Percentiles rank a stretch among this genome's conserved stretches.
These are phyloP conservation scores for Kazachstania sp. DNA, from an alignment of 1,139 yeast species.

Conservation along the genomic window DNA sequence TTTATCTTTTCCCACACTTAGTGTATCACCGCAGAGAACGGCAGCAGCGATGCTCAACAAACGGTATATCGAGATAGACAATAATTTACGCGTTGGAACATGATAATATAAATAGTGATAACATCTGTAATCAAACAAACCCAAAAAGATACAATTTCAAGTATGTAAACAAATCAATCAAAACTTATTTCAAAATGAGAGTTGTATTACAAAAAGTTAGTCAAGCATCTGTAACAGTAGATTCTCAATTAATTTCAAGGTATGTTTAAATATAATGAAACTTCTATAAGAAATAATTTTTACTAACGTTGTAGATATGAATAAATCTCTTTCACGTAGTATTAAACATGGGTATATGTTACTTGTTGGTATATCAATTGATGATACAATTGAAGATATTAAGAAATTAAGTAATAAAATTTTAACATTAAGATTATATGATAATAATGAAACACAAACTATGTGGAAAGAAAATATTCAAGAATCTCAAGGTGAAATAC, in stretches of 20 bases:
- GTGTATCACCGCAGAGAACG: too few species aligned
- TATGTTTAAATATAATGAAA: slow-evolving; percentile 32
- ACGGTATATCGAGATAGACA: too few species aligned
- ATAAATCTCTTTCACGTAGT: slow-evolving; percentile 24
- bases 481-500: slow-evolving; percentile 50
- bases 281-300: not conserved
- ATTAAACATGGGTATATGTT: slow-evolving; percentile 70
- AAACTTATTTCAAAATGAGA: slow-evolving; percentile 43
- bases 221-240: slow-evolving; percentile 79
- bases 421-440: slow-evolving; percentile 53
- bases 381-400: slow-evolving; percentile 69
- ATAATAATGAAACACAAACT: slow-evolving; percentile 33
- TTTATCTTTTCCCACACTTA: too few species aligned
- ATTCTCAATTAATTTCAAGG: slow-evolving; percentile 58
- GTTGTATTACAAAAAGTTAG: slow-evolving; percentile 85
- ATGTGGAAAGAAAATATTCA: slow-evolving; percentile 52
- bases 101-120: too few species aligned
- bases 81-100: too few species aligned
- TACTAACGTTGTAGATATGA: not conserved
- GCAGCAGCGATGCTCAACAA: too few species aligned
- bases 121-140: too few species aligned
- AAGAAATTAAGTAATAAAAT: slow-evolving; percentile 61
- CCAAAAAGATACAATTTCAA: not conserved
- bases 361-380: slow-evolving; percentile 72
- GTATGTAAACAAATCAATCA: not conserved